Evolutionary conservation across 2,329 filamentous ascomycete genomes (phyloP).

Genomic region (Arachnomyces sp.): DNA sequence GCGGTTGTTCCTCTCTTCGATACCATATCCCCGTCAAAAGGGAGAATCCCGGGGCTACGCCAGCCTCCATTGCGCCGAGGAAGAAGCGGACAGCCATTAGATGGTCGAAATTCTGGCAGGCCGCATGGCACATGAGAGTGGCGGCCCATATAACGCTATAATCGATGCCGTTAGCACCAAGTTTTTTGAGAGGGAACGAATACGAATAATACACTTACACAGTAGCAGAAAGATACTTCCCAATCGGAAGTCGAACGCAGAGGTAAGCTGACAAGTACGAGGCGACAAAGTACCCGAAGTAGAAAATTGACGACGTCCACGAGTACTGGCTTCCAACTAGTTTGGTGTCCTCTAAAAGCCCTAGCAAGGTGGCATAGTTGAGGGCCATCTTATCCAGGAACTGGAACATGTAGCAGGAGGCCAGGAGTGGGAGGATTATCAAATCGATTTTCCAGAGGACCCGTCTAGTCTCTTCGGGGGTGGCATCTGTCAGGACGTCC

Average conservation of each 20-base stretch:
- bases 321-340: conserved; percentile 44
- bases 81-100: conserved; percentile 47
- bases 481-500: too few relatives aligned
- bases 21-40: conserved; percentile 51
- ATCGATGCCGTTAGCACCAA: conserved; percentile 43
- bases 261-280: conserved; percentile 33
- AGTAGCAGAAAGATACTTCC: conserved; percentile 39
- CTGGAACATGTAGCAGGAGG: conserved; percentile 51
- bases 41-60: conserved; percentile 48
- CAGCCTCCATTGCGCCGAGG: conserved; percentile 48
- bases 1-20: conserved; percentile 49
- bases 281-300: conserved; percentile 42
- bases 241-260: conserved; percentile 42
- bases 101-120: conserved; percentile 42
- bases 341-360: conserved; percentile 43
- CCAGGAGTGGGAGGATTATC: conserved; percentile 48
- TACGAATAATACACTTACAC: conserved; percentile 19
- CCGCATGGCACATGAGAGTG: conserved; percentile 40
- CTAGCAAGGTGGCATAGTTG: conserved; percentile 50
- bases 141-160: conserved; percentile 43
- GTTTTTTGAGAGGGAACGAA: conserved; percentile 25
- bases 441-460: conserved; percentile 51
- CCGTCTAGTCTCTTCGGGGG: conserved; percentile 1
- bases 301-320: conserved; percentile 46
- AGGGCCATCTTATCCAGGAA: conserved; percentile 56